Evolutionary conservation across 371 early-diverging fungal genomes (phyloP), one percentile per base, ranked within the genome.

Genomic region (Conidiobolus incongruus): DNA sequence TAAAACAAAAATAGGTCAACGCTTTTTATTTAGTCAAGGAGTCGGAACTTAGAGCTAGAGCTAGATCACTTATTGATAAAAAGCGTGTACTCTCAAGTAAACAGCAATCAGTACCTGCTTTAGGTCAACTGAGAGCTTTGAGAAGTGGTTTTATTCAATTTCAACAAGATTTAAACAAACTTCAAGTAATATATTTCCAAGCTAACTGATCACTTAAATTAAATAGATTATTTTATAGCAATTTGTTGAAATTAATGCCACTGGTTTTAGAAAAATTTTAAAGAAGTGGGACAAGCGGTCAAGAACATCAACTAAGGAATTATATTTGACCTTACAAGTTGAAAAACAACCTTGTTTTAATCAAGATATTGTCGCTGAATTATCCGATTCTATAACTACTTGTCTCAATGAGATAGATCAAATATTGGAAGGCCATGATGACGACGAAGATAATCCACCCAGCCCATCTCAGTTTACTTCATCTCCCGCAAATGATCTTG

Each of bases 241-340:
- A 72, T 95, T 85, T 55, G 90, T 93, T 31, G 89, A 91, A 58
- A 66, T 92, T 28, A 95, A 95, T 53, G 81, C 76, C 21, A 85
- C 86, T 16, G 96, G 93, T 0, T 93, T 95, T 51, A 60, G 89
- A 20, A 95, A 95, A 66, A 95, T 95, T 36, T 56, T 95, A 40
- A 95, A 95, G 51, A 95, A 95, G 56, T 95, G 88, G 87, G 96
- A 95, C 65, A 95, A 95, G 61, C 79, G 91, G 19, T 77, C 85
- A 16, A 87, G 88, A 59, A 81, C 86, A 1, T 78, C 75, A 19
- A 93, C 88, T 13, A 92, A 92, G 57, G 93, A 95, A 52, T 68
- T 92, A 19, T 94, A 92, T 51, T 68, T 95, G 11, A 73, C 88
- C 1, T 75, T 91, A 5, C 94, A 95, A 52, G 70, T 92, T 33